These are phyloP conservation scores for Lomentospora prolificans DNA, from an alignment of 2,329 filamentous ascomycete species.

Conservation along the genomic window DNA sequence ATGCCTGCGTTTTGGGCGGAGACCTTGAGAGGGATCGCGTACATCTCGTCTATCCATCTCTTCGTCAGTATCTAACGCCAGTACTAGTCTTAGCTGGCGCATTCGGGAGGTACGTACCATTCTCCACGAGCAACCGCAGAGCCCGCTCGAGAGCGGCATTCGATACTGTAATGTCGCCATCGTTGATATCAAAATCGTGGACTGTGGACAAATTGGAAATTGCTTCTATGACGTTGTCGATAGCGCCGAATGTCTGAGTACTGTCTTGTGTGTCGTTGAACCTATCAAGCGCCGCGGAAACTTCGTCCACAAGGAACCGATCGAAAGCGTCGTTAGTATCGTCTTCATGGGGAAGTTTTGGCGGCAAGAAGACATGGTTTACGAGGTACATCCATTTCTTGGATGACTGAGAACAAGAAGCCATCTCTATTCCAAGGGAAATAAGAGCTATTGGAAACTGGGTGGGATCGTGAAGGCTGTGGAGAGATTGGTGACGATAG, in stretches of 20 bases:
- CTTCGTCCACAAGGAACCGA: neutral
- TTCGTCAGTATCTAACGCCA: neutral
- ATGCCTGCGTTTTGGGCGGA: slow-evolving; percentile 25
- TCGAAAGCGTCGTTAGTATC: slow-evolving; percentile 4
- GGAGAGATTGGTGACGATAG: too few relatives aligned
- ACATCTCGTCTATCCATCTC: slow-evolving; percentile 8
- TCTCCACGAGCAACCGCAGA: neutral
- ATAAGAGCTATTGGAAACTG: neutral
- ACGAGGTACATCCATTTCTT: slow-evolving; percentile 9
- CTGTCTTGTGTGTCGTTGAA: neutral
- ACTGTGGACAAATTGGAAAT: neutral
- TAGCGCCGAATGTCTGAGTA: neutral
- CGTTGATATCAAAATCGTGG: neutral
- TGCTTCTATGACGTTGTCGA: neutral
- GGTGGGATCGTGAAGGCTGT: too few relatives aligned
- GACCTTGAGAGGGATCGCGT: slow-evolving; percentile 19
- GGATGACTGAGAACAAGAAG: neutral
- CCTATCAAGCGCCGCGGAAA: neutral
- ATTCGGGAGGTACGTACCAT: neutral
- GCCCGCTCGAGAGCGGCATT: neutral
- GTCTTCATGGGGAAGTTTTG: slow-evolving; percentile 17
- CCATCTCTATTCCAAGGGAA: neutral
- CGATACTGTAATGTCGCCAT: neutral
- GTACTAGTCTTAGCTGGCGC: neutral
- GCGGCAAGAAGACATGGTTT: slow-evolving; percentile 23